Evolutionary conservation across 306 rosid species (phyloP), one percentile per base, ranked within the genome.

Genomic region (Rubus parviflorus): DNA sequence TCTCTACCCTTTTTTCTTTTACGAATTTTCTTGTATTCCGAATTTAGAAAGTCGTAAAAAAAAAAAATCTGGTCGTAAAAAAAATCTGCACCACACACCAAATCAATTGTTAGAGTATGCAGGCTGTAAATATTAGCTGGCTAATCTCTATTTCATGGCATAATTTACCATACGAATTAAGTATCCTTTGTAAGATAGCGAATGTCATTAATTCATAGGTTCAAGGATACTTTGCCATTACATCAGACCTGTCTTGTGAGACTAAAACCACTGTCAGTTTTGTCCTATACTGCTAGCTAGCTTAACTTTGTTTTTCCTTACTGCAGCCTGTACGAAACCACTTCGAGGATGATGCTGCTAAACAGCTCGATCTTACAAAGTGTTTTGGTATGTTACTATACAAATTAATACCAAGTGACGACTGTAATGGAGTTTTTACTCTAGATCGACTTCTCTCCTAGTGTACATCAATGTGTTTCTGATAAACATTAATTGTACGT

Each of bases 321-420:
- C 16, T 60, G 40, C 65, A 60, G 65, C 65, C 65, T 2, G 65
- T 60, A 25, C 8, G 40, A 25, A 12, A 60, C 40, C 17, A 60
- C 17, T 93, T 93, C 62, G 85, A 40, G 83, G 85, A 57, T 23
- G 92, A 93, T 77, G 84, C 87, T 65, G 96, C 97, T 15, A 93
- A 81, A 73, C 89, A 89, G 64, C 92, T 93, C n/a, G n/a, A n/a
- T n/a, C 3, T 83, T 93, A 23, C 88, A 80, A 78, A 89, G 83
- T 76, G 91, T 93, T 70, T 84, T 87, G 97, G 97, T 90, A 82
- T 82, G 79, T 62, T 47, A 53, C 62, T 56, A 19, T 53, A 8
- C 35, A 30, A 30, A 30, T 30, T 30, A 49, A 49, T 19, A 49
- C 54, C 54, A 49, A 3, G 15, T 12, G 16, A 16, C 13, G 16